These are phyloP conservation scores for Pelargonium citronellum DNA, from an alignment of 441 rosid genomes.

Conservation along the genomic window DNA sequence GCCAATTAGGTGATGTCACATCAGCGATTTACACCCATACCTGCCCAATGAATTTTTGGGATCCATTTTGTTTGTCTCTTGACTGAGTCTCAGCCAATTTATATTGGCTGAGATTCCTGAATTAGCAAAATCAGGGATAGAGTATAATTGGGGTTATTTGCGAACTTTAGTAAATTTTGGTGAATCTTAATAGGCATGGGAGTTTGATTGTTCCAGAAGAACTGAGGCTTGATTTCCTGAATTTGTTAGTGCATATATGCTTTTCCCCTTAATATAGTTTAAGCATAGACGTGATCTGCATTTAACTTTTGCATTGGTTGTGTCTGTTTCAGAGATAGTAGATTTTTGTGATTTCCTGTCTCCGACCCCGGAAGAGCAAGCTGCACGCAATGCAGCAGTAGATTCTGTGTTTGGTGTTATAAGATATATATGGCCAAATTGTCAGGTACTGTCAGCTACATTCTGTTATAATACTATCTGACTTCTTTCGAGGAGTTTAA, in stretches of 20 bases:
- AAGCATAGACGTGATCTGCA: neutral
- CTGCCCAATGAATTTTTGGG: no score
- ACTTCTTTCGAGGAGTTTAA: neutral
- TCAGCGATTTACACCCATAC: no score
- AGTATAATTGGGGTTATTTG: neutral
- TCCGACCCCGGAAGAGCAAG: slow-evolving; percentile 70
- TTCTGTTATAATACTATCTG: neutral
- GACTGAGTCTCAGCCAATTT: no score
- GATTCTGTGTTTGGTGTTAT: slow-evolving; percentile 56
- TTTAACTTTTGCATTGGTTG: slow-evolving; percentile 8
- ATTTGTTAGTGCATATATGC: neutral
- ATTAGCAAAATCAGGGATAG: neutral
- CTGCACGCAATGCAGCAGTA: slow-evolving; percentile 52
- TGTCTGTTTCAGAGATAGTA: slow-evolving; percentile 55
- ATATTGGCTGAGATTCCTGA: no score
- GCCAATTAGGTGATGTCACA: no score
- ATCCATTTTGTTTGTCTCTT: no score
- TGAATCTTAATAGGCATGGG: neutral
- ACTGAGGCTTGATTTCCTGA: neutral
- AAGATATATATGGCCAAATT: slow-evolving; percentile 76
- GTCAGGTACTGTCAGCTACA: slow-evolving; percentile 39
- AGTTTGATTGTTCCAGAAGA: neutral
- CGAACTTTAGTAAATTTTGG: neutral
- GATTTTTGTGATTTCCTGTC: slow-evolving; percentile 76
- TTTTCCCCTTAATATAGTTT: no score